Percentiles rank a stretch among this genome's conserved stretches.
Conservation (phyloP, 192 early-diverging fungal species). For the Coemansia sp. region DNA sequence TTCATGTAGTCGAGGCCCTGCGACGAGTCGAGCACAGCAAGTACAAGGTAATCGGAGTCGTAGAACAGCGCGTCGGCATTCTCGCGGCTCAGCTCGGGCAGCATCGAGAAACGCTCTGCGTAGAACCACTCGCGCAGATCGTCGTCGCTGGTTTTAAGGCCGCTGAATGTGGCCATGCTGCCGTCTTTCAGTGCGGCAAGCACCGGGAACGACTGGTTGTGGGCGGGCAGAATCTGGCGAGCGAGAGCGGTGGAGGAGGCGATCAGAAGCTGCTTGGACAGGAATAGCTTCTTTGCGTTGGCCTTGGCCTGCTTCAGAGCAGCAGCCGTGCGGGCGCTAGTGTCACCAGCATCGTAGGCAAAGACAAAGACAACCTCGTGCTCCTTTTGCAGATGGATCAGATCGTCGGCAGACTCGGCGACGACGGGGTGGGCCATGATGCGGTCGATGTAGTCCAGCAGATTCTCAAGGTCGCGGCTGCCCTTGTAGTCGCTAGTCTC, state of each 20-base stretch:
- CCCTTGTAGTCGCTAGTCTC: conserved; percentile 46
- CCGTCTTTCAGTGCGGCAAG: conserved; percentile 67
- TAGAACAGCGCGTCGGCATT: conserved; percentile 73
- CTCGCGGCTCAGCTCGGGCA: conserved; percentile 61
- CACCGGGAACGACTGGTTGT: conserved; percentile 40
- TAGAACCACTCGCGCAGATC: conserved; percentile 62
- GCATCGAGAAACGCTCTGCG: conserved; percentile 64
- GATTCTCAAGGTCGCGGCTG: conserved; percentile 53
- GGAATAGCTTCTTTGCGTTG: conserved; percentile 49
- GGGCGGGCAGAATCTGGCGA: conserved; percentile 4
- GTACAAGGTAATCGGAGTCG: conserved; percentile 61
- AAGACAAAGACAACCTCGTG: conserved; percentile 62
- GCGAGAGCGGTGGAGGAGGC: conserved; percentile 19
- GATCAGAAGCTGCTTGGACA: conserved; percentile 40
- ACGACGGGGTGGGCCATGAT: conserved; percentile 44
- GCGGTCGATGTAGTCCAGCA: conserved; percentile 59
- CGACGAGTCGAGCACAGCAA: conserved; percentile 62
- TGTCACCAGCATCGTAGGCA: conserved; percentile 46
- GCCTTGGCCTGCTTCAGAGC: conserved; percentile 32
- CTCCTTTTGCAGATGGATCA: conserved; percentile 37
- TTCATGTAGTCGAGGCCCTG: conserved; percentile 17
- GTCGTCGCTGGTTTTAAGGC: conserved; percentile 37
- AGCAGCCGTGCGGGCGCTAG: conserved; percentile 21
- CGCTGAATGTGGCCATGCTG: conserved; percentile 21
- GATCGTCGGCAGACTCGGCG: conserved; percentile 38